Evolutionary conservation across 495 filamentous ascomycete genomes (phyloP), one percentile per base, ranked within the genome.

Genomic region (Tuber magnatum): DNA sequence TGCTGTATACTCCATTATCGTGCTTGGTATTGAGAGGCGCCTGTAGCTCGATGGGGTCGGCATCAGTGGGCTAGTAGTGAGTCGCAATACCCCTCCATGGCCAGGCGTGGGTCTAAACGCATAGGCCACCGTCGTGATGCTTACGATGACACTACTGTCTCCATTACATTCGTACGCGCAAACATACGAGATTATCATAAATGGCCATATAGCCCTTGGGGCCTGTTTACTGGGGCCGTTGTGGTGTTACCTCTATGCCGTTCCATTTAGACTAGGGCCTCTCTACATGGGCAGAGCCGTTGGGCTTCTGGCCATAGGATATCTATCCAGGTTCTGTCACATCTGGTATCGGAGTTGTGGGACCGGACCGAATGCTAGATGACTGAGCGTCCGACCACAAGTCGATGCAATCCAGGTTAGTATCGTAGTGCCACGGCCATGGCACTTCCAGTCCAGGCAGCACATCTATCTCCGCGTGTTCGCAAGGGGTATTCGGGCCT

Each of bases 391-490:
- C 14, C 71, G 41, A n/a, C 77, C 48, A 22, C 48, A 73, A 1
- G 51, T 39, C 40, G 22, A 71, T 24, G 73, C n/a, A 39, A 22
- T 70, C 18, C 73, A 38, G 18, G 70, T 48, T 22, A 48, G 1
- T 8, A 48, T 48, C 18, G 44, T 22, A 20, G 44, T 48, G 0
- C 44, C 44, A 48, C 44, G 44, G 44, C 82, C 75, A 18, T 85
- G 79, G 83, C 39, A 22, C 10, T 74, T 84, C 22, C 74, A 69
- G 24, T 81, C 82, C 16, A 77, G 84, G 16, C 70, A 85, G 70
- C 80, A 76, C 10, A 69, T 85, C 12, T 84, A 78, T 70, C 73
- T 84, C 22, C 77, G 76, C 24, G 73, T 83, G 18, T 82, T 78
- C 8, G 74, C 69, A 51, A 51, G 82, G 3, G 78, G 82, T 6